Evolutionary conservation across 1,284 basidiomycete genomes (phyloP).

Genomic region (Pascua guehoae): DNA sequence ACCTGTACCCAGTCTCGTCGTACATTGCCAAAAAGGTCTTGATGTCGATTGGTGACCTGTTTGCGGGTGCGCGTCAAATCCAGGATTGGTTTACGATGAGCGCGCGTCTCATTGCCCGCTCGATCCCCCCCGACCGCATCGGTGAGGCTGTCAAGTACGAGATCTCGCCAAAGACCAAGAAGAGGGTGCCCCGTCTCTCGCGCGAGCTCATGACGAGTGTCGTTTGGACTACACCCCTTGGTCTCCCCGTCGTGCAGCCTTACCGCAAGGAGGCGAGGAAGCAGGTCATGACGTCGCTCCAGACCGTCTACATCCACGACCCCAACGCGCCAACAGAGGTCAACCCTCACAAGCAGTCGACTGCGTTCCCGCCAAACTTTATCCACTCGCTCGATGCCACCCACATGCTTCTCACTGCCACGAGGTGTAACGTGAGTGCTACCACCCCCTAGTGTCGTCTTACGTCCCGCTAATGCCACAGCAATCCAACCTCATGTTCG

Average conservation of each 20-base stretch:
- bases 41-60: conserved; percentile 85
- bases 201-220: conserved; percentile 95
- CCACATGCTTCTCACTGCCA: conserved; percentile 97
- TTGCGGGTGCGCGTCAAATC: conserved; percentile 84
- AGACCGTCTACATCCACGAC: conserved; percentile 91
- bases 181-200: conserved; percentile 51
- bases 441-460: conserved; percentile 1
- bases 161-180: conserved; percentile 3
- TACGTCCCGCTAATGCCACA: conserved; percentile 29
- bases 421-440: conserved; percentile 70
- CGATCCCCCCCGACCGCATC: conserved; percentile 74
- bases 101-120: conserved; percentile 82
- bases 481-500: conserved; percentile 74
- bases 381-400: conserved; percentile 97
- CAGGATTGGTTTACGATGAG: conserved; percentile 84
- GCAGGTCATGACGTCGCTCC: conserved; percentile 71
- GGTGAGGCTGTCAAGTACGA: conserved; percentile 31
- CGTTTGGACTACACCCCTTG: conserved; percentile 93
- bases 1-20: conserved; percentile 69
- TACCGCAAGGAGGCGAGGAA: conserved; percentile 85
- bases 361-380: conserved; percentile 98
- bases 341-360: conserved; percentile 80
- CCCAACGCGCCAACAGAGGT: conserved; percentile 77
- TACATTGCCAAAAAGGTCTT: conserved; percentile 82
- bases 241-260: conserved; percentile 92